These are phyloP conservation scores for Calonectria fujianensis DNA, from an alignment of 2,329 filamentous ascomycete genomes.

Conservation along the genomic window DNA sequence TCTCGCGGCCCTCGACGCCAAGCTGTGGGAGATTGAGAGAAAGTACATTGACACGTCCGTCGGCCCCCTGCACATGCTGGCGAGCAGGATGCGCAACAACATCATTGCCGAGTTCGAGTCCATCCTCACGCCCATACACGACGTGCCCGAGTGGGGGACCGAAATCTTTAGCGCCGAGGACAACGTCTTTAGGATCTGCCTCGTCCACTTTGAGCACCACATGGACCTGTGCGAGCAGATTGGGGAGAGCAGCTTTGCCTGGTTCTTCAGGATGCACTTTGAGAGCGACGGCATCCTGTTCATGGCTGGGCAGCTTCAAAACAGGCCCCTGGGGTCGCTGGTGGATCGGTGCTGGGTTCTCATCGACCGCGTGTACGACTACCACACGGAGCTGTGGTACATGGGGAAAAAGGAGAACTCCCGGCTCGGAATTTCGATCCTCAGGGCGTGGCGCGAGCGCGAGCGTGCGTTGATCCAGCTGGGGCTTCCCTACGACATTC, in stretches of 20 bases:
- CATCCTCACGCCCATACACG: constrained; percentile 34
- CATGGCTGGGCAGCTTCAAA: constrained; percentile 33
- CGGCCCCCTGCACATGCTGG: constrained; percentile 28
- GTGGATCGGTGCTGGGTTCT: constrained; percentile 35
- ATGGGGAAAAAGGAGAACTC: constrained; percentile 31
- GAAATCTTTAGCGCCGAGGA: constrained; percentile 38
- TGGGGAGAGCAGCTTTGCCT: constrained; percentile 23
- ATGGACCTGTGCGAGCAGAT: constrained; percentile 33
- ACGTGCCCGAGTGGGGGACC: constrained; percentile 37
- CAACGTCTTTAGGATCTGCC: constrained; percentile 31
- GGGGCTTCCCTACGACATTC: constrained; percentile 18
- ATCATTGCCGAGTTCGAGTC: constrained; percentile 21
- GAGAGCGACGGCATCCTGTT: constrained; percentile 35
- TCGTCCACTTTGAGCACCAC: constrained; percentile 36
- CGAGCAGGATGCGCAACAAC: constrained; percentile 15
- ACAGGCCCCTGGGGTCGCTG: constrained; percentile 22
- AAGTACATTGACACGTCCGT: constrained; percentile 32
- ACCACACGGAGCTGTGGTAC: constrained; percentile 35
- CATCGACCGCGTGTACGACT: constrained; percentile 30
- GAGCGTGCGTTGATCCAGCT: constrained; percentile 26
- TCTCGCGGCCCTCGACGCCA: constrained; percentile 19
- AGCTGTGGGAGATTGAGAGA: constrained; percentile 18
- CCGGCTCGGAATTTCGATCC: constrained; percentile 4
- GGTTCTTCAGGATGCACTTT: constrained; percentile 38
- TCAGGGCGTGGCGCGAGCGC: constrained; percentile 35